phyloP scores from a whole-genome alignment of 2,329 filamentous ascomycete genomes.

The Ilyonectria sp. region DNA sequence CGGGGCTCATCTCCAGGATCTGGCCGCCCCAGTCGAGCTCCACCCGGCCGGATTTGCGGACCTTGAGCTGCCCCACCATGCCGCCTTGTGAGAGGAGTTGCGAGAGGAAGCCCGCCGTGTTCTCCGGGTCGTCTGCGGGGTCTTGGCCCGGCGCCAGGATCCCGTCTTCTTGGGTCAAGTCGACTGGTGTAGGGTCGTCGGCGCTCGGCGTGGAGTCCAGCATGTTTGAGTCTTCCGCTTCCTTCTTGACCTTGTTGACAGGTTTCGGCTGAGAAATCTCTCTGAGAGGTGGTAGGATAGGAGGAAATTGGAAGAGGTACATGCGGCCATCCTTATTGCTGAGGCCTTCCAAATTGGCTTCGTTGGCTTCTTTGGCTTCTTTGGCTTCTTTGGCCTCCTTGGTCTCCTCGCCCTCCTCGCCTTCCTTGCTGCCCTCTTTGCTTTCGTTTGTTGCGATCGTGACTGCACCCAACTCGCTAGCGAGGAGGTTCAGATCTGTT shows the following conservation, averaged over 20 bases:
- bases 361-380: conserved; percentile 33
- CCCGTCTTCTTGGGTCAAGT: conserved; percentile 59
- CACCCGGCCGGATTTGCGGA: conserved; percentile 74
- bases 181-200: conserved; percentile 52
- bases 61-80: conserved; percentile 72
- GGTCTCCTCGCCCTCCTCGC: conserved; percentile 47
- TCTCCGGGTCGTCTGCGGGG: conserved; percentile 52
- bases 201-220: conserved; percentile 51
- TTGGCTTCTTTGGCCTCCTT: conserved; percentile 23
- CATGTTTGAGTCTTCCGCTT: conserved; percentile 57
- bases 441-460: conserved; percentile 43
- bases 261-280: conserved; percentile 45
- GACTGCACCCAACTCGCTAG: conserved; percentile 59
- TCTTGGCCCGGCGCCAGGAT: conserved; percentile 32
- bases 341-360: conserved; percentile 41
- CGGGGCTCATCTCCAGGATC: conserved; percentile 66
- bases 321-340: conserved; percentile 68
- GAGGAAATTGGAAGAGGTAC: conserved; percentile 77
- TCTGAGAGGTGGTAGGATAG: conserved; percentile 71
- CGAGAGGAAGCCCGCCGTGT: conserved; percentile 54
- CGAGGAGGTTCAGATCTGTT: conserved; percentile 59
- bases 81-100: conserved; percentile 66
- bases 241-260: conserved; percentile 57
- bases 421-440: conserved; percentile 35
- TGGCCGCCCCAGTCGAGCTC: conserved; percentile 76